Conservation (phyloP, 306 rosid species). For the Sicyos baderoa region DNA sequence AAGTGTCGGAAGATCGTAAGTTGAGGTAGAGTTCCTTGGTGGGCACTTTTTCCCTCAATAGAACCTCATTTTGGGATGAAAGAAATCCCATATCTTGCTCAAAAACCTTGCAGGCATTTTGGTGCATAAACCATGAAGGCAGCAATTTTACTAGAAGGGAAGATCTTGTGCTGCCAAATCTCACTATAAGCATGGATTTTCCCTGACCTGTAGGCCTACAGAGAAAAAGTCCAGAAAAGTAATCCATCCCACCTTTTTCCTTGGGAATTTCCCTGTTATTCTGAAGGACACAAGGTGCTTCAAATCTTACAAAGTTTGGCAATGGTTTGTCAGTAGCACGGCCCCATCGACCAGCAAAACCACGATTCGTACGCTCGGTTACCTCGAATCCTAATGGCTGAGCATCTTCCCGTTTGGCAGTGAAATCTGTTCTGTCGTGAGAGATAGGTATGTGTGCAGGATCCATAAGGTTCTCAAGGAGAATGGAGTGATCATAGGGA, state of each 20-base stretch:
- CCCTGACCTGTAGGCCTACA: constrained; percentile 97
- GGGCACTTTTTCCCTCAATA: constrained; percentile 70
- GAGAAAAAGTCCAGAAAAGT: constrained; percentile 73
- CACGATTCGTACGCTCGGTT: constrained; percentile 65
- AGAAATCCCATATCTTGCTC: constrained; percentile 99
- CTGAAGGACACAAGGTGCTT: constrained; percentile 86
- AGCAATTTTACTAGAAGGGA: constrained; percentile 46
- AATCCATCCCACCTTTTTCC: constrained; percentile 45
- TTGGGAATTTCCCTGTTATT: constrained; percentile 58
- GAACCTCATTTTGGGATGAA: constrained; percentile 81
- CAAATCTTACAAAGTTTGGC: constrained; percentile 58
- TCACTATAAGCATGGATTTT: constrained; percentile 80
- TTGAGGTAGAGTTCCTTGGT: constrained; percentile 73
- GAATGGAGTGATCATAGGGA: constrained; percentile 95
- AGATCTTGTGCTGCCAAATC: constrained; percentile 70
- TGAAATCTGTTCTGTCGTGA: constrained; percentile 83
- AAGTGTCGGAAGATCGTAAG: constrained; percentile 77
- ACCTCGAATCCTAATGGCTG: constrained; percentile 65
- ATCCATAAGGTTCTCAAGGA: constrained; percentile 90
- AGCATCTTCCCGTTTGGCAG: constrained; percentile 82
- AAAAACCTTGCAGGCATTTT: constrained; percentile 85
- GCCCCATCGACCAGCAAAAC: constrained; percentile 97
- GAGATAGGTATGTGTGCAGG: constrained; percentile 97
- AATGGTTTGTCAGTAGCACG: constrained; percentile 37
- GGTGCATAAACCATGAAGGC: constrained; percentile 89